phyloP scores from a whole-genome alignment of 1,139 yeast species.

The Debaryomyces udenii region DNA sequence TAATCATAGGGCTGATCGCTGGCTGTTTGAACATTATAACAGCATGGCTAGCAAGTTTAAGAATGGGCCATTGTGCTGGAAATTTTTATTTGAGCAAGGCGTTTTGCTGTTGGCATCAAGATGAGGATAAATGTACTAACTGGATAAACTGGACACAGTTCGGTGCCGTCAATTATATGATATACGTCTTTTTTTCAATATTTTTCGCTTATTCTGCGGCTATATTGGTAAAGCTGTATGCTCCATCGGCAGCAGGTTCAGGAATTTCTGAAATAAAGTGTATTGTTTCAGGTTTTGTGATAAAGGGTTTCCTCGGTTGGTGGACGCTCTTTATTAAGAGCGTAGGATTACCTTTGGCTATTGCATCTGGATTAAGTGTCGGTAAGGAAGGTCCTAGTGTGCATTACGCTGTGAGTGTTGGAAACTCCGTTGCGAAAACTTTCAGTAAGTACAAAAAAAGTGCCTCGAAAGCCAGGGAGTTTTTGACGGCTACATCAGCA shows the following conservation, averaged over 20 bases:
- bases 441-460: slow-evolving; percentile 48
- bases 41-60: slow-evolving; percentile 80
- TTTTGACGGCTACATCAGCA: slow-evolving; percentile 61
- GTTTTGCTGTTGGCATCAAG: slow-evolving; percentile 81
- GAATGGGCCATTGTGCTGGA: slow-evolving; percentile 73
- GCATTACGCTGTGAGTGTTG: slow-evolving; percentile 84
- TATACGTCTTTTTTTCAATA: slow-evolving; percentile 63
- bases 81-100: slow-evolving; percentile 71
- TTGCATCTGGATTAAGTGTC: slow-evolving; percentile 77
- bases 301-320: slow-evolving; percentile 76
- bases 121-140: slow-evolving; percentile 46
- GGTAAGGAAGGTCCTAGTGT: slow-evolving; percentile 90
- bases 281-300: slow-evolving; percentile 86
- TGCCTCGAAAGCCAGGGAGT: slow-evolving; percentile 57
- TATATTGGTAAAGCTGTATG: slow-evolving; percentile 64
- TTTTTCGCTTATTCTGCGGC: slow-evolving; percentile 69
- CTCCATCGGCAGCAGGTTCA: slow-evolving; percentile 95
- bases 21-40: slow-evolving; percentile 80
- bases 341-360: slow-evolving; percentile 81
- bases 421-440: slow-evolving; percentile 63
- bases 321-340: slow-evolving; percentile 76
- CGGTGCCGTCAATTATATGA: slow-evolving; percentile 52
- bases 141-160: slow-evolving; percentile 62
- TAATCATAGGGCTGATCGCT: slow-evolving; percentile 79
- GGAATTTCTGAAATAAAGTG: slow-evolving; percentile 97